Evolutionary conservation across 2,329 filamentous ascomycete species (phyloP).

Genomic region (Colletotrichum sp.): DNA sequence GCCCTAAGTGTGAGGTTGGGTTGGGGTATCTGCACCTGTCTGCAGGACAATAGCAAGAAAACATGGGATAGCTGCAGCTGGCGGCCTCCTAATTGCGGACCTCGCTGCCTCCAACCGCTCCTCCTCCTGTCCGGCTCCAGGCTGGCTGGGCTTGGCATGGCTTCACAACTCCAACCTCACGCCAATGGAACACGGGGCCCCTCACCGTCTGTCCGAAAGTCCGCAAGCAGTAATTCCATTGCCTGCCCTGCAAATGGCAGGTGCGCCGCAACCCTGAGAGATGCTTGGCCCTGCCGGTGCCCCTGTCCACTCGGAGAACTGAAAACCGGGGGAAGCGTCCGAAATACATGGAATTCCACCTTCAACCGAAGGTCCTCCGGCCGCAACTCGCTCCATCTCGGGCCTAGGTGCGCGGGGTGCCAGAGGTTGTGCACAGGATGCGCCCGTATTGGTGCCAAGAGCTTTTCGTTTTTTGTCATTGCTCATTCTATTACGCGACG

Average conservation of each 20-base stretch:
- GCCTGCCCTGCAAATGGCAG: constrained; percentile 5
- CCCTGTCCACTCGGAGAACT: constrained; percentile 9
- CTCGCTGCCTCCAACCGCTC: not conserved
- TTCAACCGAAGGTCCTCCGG: not conserved
- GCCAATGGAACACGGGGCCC: not conserved
- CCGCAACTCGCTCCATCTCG: constrained; percentile 12
- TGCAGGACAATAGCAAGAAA: constrained; percentile 2
- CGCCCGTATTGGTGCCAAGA: constrained; percentile 19
- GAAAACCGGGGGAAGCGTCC: constrained; percentile 8
- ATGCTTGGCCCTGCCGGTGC: constrained; percentile 14
- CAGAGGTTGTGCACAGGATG: not conserved
- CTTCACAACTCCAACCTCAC: not conserved
- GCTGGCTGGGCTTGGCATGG: not conserved
- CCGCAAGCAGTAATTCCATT: constrained; percentile 10
- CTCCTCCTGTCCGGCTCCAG: not conserved
- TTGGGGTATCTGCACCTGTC: constrained; percentile 15
- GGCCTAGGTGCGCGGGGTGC: not conserved
- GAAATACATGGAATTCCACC: constrained; percentile 1
- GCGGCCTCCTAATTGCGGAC: constrained; percentile 22
- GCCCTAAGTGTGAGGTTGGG: constrained; percentile 5
- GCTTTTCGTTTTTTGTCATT: not conserved
- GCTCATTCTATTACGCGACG: constrained; percentile 1
- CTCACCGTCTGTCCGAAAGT: constrained; percentile 4
- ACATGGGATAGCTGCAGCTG: constrained; percentile 16
- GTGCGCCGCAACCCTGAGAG: not conserved